Base-by-base conservation (phyloP, 495 filamentous ascomycete species). In the Elasticomyces elasticus region DNA sequence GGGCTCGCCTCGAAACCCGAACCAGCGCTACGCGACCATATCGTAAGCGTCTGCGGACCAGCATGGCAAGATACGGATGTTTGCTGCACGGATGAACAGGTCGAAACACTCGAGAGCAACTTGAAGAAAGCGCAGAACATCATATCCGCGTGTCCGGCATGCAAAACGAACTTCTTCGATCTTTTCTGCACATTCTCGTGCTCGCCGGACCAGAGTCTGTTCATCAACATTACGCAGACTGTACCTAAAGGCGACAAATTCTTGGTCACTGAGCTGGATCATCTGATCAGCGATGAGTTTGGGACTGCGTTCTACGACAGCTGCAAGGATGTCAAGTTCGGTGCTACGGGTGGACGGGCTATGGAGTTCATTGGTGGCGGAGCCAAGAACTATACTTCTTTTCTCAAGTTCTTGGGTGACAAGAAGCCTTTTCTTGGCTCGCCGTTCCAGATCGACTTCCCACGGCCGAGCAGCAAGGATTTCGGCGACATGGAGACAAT, bases 241-340 rank as follows among this genome's bases (percentile, higher is more conserved):
- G 70, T 76, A 56, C 75, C 78, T 41, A 81, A 75, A 31, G 78
- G 78, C 4, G 76, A 76, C 43, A 94, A 94, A 65, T 70, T 68
- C 28, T 70, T 88, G 22, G 89, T 95, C 38, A 89, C 84, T 0
- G 89, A 95, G 69, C 67, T 97, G 22, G 88, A 96, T 60, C 89
- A 95, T 59, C 65, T 97, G n/a, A 81, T 94, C 64, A 87, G 87
- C 0, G 76, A 89, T 49, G 76, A 84, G 48, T 98, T 91, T 70
- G 90, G 89, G 24, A 77, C 79, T 35, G 89, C 87, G 2, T 95
- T 97, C 71, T 98, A 87, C 68, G 77, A 94, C 65, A 97, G 92
- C 66, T 98, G 92, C 72, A 98, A 97, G 69, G 87, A 97, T 67
- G 89, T 98, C 66, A 96, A 97, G 65, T 95, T 96, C 63, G 92